A percentile compares a stretch with the other conserved stretches of the same genome.
These are phyloP conservation scores for Brettanomyces anomalus DNA, from an alignment of 805 yeast genomes.

Conservation along the genomic window DNA sequence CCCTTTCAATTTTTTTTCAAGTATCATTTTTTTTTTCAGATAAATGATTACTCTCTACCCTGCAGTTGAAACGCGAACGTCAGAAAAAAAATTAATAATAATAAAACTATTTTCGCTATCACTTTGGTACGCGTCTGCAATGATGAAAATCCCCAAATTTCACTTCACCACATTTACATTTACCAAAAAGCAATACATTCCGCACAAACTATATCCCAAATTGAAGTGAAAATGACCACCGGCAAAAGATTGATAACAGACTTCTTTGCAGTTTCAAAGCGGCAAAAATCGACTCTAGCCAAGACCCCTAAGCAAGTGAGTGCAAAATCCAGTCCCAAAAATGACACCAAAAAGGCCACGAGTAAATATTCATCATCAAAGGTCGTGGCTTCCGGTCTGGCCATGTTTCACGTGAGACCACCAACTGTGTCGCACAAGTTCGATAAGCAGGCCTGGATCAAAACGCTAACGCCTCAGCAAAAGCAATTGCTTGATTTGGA, in stretches of 20 bases:
- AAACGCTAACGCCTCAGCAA: conserved; percentile 38
- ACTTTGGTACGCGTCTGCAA: too few species aligned
- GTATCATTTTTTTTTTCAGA: too few species aligned
- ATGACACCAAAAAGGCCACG: neutral
- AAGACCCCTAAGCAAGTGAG: neutral
- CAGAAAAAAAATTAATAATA: too few species aligned
- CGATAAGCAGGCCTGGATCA: conserved; percentile 45
- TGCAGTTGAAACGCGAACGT: too few species aligned
- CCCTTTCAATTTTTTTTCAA: too few species aligned
- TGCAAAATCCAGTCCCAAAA: neutral
- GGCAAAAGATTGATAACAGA: conserved; percentile 10
- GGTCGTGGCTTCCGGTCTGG: neutral
- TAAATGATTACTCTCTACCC: too few species aligned
- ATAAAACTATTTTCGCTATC: too few species aligned
- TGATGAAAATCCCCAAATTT: too few species aligned
- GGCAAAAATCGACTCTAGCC: conserved; percentile 5
- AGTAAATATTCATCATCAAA: neutral
- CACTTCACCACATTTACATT: too few species aligned
- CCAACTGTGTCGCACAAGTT: conserved; percentile 20
- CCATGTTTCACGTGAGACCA: conserved; percentile 1
- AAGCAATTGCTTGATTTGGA: conserved; percentile 52
- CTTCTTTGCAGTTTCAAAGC: conserved; percentile 9
- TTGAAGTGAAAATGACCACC: neutral
- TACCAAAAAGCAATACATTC: too few species aligned
- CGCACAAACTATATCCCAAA: too few species aligned